phyloP scores from a whole-genome alignment of 2,329 filamentous ascomycete genomes.

The Talaromyces sp. region DNA sequence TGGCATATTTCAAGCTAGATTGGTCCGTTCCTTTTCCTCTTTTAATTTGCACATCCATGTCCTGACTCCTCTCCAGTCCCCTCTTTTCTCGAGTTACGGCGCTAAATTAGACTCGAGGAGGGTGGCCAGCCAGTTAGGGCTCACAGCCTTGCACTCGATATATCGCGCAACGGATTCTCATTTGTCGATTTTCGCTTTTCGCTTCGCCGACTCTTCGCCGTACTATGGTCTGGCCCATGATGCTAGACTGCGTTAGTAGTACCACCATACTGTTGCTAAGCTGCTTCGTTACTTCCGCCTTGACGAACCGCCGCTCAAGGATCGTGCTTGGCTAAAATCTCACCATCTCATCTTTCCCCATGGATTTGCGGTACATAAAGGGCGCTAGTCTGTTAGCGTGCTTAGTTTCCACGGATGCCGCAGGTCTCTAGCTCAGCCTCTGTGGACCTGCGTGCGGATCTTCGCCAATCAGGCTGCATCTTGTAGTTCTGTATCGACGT shows the following conservation, averaged over 20 bases:
- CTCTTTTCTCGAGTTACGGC: slow-evolving; percentile 6
- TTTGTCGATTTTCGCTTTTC: neutral
- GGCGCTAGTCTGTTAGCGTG: slow-evolving; percentile 9
- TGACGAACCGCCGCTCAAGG: slow-evolving; percentile 14
- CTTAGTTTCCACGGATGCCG: slow-evolving; percentile 11
- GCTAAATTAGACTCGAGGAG: slow-evolving; percentile 15
- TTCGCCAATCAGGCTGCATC: neutral
- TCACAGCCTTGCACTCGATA: neutral
- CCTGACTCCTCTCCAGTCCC: neutral
- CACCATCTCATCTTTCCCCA: slow-evolving; percentile 5
- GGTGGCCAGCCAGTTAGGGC: slow-evolving; percentile 7
- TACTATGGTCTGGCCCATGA: neutral
- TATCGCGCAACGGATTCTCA: neutral
- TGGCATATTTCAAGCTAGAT: slow-evolving; percentile 5
- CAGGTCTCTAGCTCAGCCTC: slow-evolving; percentile 17
- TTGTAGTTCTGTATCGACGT: neutral
- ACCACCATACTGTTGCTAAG: neutral
- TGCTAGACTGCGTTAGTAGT: neutral
- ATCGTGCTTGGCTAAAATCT: slow-evolving; percentile 2
- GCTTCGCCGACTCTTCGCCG: neutral
- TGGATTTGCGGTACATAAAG: slow-evolving; percentile 16
- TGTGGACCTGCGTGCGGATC: slow-evolving; percentile 8
- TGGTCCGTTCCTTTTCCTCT: slow-evolving; percentile 3
- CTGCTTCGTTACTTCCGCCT: neutral
- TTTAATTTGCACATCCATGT: neutral